Evolutionary conservation across 306 rosid genomes (phyloP).

Genomic region (Senna tora): DNA sequence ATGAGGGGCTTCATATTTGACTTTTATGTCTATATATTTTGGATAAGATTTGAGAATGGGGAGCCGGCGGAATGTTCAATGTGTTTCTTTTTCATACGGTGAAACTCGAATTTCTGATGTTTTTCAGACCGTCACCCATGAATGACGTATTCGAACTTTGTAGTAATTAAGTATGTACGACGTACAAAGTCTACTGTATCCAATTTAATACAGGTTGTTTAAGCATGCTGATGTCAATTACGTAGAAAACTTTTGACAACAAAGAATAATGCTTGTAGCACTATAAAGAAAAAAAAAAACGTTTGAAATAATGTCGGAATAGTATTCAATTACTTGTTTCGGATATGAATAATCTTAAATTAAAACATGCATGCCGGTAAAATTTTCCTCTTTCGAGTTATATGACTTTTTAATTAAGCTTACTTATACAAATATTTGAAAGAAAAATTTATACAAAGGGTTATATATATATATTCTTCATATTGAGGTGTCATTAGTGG

Average conservation of each 20-base stretch:
- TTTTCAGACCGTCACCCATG: neutral
- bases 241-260: neutral
- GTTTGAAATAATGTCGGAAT: neutral
- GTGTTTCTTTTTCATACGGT: neutral
- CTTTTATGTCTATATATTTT: neutral
- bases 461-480: no score
- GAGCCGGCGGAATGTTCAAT: neutral
- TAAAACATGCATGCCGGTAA: no score
- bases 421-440: no score
- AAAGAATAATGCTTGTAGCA: neutral
- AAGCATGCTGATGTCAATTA: no score
- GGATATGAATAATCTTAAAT: neutral
- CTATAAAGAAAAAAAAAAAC: neutral
- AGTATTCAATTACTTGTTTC: neutral
- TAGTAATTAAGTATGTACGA: no score
- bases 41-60: constrained; percentile 43
- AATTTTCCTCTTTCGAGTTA: neutral
- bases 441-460: no score
- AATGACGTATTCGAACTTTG: constrained; percentile 3
- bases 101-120: neutral
- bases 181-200: no score
- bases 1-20: constrained; percentile 26
- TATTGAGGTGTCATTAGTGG: no score
- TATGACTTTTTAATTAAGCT: no score
- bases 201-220: no score